A percentile compares a stretch with the other conserved stretches of the same genome.
Conservation (phyloP, 192 early-diverging fungal species). For the Haplosporangium gracile region DNA sequence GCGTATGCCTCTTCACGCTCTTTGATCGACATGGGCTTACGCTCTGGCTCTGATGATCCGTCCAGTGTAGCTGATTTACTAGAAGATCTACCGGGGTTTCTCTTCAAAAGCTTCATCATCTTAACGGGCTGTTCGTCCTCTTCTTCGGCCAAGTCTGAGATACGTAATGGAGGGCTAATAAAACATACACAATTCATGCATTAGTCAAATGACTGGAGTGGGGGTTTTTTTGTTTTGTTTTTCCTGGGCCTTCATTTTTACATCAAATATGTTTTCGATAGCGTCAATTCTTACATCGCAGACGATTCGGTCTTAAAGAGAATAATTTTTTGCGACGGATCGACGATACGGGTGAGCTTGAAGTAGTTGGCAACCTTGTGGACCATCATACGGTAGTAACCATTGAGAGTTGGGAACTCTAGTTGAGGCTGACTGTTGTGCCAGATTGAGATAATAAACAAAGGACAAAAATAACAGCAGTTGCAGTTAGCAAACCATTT, state of each 20-base stretch:
- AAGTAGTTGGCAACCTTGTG: conserved; percentile 80
- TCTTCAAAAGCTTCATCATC: conserved; percentile 64
- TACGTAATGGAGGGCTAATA: conserved; percentile 58
- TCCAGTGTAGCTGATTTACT: conserved; percentile 38
- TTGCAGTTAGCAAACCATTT: neutral
- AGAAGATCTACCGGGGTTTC: conserved; percentile 35
- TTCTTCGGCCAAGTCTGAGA: conserved; percentile 61
- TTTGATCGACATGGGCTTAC: conserved; percentile 69
- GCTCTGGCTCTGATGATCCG: conserved; percentile 51
- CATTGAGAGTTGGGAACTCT: conserved; percentile 77
- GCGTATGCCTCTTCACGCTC: conserved; percentile 79
- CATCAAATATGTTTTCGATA: neutral
- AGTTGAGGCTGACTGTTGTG: conserved; percentile 64
- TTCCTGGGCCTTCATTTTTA: neutral
- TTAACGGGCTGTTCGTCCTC: conserved; percentile 58
- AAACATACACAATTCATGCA: neutral
- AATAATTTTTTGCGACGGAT: conserved; percentile 66
- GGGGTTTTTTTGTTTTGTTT: neutral
- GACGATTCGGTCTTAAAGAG: conserved; percentile 69
- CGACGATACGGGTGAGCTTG: conserved; percentile 71
- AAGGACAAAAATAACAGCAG: conserved; percentile 1
- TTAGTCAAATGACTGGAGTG: neutral
- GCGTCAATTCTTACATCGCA: conserved; percentile 63
- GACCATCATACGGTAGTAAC: conserved; percentile 80
- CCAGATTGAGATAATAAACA: neutral